phyloP scores from a whole-genome alignment of 352 stramenopile species.

The Phytophthora sp. region DNA sequence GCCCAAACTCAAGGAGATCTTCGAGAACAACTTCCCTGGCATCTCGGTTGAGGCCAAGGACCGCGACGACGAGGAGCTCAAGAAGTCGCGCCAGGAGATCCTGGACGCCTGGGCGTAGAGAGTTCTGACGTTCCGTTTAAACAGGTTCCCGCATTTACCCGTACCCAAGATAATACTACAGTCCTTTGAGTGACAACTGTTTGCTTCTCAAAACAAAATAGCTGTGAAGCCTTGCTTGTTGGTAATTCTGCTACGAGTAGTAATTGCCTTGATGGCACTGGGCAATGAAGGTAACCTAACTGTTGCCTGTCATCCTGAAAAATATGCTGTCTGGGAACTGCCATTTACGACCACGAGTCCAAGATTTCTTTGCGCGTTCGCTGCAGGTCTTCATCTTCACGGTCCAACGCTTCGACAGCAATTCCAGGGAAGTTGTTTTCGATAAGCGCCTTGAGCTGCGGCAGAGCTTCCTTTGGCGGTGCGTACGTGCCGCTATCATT shows the following conservation, averaged over 20 bases:
- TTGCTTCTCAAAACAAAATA: too few species aligned
- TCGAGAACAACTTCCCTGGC: conserved; percentile 41
- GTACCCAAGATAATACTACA: too few species aligned
- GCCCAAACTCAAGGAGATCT: conserved; percentile 34
- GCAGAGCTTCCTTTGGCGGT: conserved; percentile 26
- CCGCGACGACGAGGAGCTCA: conserved; percentile 29
- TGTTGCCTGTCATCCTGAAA: too few species aligned
- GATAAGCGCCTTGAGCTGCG: conserved; percentile 28
- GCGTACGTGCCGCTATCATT: conserved; percentile 46
- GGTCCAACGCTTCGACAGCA: conserved; percentile 25
- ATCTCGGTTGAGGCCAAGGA: conserved; percentile 37
- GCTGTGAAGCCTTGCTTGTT: too few species aligned
- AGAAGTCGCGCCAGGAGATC: conserved; percentile 34
- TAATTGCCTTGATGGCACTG: too few species aligned
- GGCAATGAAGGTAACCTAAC: too few species aligned
- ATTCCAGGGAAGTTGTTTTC: conserved; percentile 42
- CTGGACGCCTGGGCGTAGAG: conserved; percentile 38
- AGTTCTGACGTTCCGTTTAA: too few species aligned
- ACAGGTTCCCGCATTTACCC: too few species aligned
- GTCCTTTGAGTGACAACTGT: too few species aligned
- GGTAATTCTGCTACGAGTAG: too few species aligned
- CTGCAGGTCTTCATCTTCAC: conserved; percentile 9
- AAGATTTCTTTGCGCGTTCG: conserved; percentile 35
- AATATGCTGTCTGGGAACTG: too few species aligned
- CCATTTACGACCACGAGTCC: conserved; percentile 23